Percentiles rank a stretch among this genome's conserved stretches.
Conservation (phyloP, 352 stramenopile genomes). For the Globisporangium cederbergense region DNA sequence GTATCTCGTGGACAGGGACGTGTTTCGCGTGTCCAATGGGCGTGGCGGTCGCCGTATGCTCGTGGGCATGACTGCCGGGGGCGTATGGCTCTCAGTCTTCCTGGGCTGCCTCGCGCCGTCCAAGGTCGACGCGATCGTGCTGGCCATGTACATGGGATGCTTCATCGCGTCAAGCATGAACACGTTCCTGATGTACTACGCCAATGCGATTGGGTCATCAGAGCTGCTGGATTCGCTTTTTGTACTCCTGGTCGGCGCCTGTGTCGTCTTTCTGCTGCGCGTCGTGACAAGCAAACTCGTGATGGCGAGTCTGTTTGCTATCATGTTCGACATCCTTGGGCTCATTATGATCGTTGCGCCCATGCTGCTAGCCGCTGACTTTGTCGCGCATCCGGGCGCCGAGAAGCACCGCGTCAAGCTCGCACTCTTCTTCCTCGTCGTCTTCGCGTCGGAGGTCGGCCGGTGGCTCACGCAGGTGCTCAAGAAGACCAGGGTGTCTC, state of each 20-base stretch:
- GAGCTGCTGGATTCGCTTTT: slow-evolving; percentile 46
- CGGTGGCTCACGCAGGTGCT: slow-evolving; percentile 7
- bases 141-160: slow-evolving; percentile 40
- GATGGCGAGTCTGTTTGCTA: slow-evolving; percentile 39
- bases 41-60: slow-evolving; percentile 34
- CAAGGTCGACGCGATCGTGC: slow-evolving; percentile 32
- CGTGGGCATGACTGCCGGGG: slow-evolving; percentile 25
- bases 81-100: slow-evolving; percentile 29
- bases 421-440: slow-evolving; percentile 41
- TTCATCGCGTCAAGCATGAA: slow-evolving; percentile 50
- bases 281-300: slow-evolving; percentile 50
- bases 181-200: slow-evolving; percentile 42
- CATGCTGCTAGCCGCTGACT: slow-evolving; percentile 38
- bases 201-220: slow-evolving; percentile 23
- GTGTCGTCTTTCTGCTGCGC: slow-evolving; percentile 38
- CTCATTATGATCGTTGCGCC: slow-evolving; percentile 27
- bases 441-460: slow-evolving; percentile 44
- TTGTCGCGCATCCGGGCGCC: slow-evolving; percentile 36
- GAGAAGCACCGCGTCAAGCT: slow-evolving; percentile 34
- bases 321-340: slow-evolving; percentile 38
- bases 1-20: slow-evolving; percentile 26
- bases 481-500: neutral
- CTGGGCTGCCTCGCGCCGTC: slow-evolving; percentile 35
- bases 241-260: slow-evolving; percentile 37
- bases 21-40: slow-evolving; percentile 22